Percentiles rank a stretch among this genome's conserved stretches.
Evolutionary conservation across 257 asterid genomes (phyloP).

Genomic region (Solanum chiquidenum): DNA sequence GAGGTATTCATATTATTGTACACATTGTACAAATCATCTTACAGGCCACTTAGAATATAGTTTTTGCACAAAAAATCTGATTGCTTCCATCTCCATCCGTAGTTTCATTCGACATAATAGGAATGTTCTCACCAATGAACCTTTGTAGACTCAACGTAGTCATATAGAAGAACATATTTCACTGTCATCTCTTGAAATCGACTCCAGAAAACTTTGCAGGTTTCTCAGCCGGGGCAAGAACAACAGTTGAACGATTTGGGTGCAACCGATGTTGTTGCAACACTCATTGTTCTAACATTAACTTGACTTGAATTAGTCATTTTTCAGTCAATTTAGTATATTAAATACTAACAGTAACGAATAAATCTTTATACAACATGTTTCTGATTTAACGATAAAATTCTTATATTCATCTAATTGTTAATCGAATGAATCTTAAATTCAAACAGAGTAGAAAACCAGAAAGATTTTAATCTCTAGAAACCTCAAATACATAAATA

Average conservation of each 20-base stretch:
- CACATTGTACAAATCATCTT: background rate
- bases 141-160: background rate
- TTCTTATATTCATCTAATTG: background rate
- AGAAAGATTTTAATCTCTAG: too few relatives aligned
- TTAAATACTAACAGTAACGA: background rate
- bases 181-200: background rate
- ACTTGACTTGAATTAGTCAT: background rate
- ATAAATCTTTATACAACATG: background rate
- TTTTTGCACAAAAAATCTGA: background rate
- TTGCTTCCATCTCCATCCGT: background rate
- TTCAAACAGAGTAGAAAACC: background rate
- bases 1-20: background rate
- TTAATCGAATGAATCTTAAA: too few relatives aligned
- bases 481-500: too few relatives aligned
- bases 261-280: background rate
- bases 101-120: background rate
- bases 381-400: too few relatives aligned
- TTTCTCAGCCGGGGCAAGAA: background rate
- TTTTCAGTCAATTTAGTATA: background rate
- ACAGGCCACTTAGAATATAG: background rate
- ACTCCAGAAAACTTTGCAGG: background rate
- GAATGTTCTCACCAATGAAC: background rate
- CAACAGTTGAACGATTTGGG: background rate
- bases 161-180: background rate
- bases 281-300: background rate